Percentiles rank a stretch among this genome's conserved stretches.
phyloP scores from a whole-genome alignment of 2,329 filamentous ascomycete genomes.

The Diaporthe humulicola region DNA sequence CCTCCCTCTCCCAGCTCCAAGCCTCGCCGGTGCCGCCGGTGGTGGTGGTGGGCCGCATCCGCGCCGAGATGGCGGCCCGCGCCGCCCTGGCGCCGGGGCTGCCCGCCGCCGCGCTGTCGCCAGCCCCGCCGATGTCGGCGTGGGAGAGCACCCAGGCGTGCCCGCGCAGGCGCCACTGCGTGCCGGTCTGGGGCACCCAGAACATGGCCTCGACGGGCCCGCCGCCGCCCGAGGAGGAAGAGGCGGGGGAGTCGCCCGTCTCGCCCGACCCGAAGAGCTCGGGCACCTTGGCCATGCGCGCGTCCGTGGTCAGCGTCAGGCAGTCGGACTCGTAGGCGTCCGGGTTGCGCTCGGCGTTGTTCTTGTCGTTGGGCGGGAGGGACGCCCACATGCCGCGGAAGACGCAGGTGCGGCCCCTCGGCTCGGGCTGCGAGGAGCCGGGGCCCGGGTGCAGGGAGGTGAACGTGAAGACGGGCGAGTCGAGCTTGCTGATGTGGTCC shows the following conservation, averaged over 20 bases:
- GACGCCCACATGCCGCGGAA: slow-evolving; percentile 87
- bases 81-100: slow-evolving; percentile 70
- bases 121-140: slow-evolving; percentile 64
- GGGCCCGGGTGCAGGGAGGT: slow-evolving; percentile 59
- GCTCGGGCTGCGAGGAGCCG: slow-evolving; percentile 54
- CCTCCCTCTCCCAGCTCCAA: slow-evolving; percentile 85
- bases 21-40: slow-evolving; percentile 46
- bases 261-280: slow-evolving; percentile 73
- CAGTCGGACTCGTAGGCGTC: slow-evolving; percentile 79
- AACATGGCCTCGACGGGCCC: slow-evolving; percentile 85
- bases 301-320: slow-evolving; percentile 88
- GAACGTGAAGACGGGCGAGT: slow-evolving; percentile 63
- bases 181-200: slow-evolving; percentile 78
- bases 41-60: slow-evolving; percentile 68
- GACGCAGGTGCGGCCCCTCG: slow-evolving; percentile 83
- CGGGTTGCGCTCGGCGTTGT: slow-evolving; percentile 80
- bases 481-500: slow-evolving; percentile 62
- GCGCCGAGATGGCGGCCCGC: slow-evolving; percentile 68
- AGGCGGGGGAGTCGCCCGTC: slow-evolving; percentile 56
- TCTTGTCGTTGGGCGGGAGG: slow-evolving; percentile 77
- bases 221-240: slow-evolving; percentile 66
- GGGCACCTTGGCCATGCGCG: slow-evolving; percentile 84
- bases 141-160: slow-evolving; percentile 80
- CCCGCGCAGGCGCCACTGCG: slow-evolving; percentile 89
- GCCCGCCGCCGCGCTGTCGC: slow-evolving; percentile 40